phyloP scores from a whole-genome alignment of 2,329 filamentous ascomycete species.

The Aspergillus chevalieri region DNA sequence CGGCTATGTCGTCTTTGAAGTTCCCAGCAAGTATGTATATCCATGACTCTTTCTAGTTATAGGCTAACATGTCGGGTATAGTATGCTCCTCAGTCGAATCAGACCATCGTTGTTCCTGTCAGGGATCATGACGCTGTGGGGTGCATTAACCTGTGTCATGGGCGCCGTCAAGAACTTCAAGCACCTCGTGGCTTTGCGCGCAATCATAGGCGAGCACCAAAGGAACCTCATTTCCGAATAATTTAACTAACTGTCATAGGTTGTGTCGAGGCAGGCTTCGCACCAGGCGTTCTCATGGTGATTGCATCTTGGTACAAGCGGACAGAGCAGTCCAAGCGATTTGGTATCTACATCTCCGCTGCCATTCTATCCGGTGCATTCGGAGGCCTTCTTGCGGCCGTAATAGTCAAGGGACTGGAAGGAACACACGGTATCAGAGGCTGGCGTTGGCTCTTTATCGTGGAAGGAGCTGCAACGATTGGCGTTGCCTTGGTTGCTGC shows the following conservation, averaged over 20 bases:
- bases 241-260: conserved; percentile 4
- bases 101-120: conserved; percentile 48
- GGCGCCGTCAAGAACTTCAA: conserved; percentile 43
- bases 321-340: conserved; percentile 52
- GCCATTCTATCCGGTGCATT: conserved; percentile 53
- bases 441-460: conserved; percentile 50
- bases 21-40: conserved; percentile 43
- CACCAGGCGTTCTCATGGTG: conserved; percentile 24
- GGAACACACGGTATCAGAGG: conserved; percentile 41
- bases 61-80: not conserved
- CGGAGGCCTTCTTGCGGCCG: conserved; percentile 46
- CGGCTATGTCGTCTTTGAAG: conserved; percentile 49
- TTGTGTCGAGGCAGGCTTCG: conserved; percentile 20
- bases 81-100: conserved; percentile 44
- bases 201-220: conserved; percentile 5
- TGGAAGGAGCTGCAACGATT: conserved; percentile 41
- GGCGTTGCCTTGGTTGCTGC: conserved; percentile 37
- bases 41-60: not conserved
- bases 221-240: not conserved
- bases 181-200: conserved; percentile 43
- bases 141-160: conserved; percentile 47
- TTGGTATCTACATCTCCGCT: conserved; percentile 54
- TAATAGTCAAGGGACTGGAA: conserved; percentile 44
- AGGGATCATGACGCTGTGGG: conserved; percentile 51
- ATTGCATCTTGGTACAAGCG: conserved; percentile 57